Conservation (phyloP, 2,329 filamentous ascomycete species). For the Xylariales sp. region DNA sequence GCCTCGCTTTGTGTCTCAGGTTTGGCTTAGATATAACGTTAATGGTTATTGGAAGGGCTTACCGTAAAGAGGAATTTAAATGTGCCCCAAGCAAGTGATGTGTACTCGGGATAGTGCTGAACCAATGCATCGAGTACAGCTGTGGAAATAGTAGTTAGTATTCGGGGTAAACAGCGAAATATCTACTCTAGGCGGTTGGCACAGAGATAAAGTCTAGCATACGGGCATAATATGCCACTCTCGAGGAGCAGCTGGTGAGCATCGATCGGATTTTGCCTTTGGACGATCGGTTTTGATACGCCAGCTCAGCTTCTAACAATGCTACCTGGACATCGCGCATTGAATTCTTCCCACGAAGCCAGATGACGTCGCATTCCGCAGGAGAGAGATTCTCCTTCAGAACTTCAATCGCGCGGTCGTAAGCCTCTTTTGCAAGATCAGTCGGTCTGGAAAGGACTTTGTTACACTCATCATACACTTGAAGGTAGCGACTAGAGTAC, state of each 20-base stretch:
- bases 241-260: not conserved
- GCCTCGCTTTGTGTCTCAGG: too few species aligned
- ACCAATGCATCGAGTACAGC: slow-evolving; percentile 4
- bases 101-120: slow-evolving; percentile 8
- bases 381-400: slow-evolving; percentile 3
- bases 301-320: not conserved
- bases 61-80: slow-evolving; percentile 8
- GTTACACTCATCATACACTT: not conserved
- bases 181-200: not conserved
- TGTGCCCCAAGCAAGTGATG: slow-evolving; percentile 2
- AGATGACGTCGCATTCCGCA: not conserved
- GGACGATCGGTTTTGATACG: not conserved
- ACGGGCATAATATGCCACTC: slow-evolving; percentile 2
- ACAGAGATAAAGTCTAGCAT: not conserved
- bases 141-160: not conserved
- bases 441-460: not conserved
- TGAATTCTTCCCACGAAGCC: not conserved
- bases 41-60: not conserved
- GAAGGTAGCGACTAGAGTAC: not conserved
- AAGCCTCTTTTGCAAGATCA: slow-evolving; percentile 1
- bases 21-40: too few species aligned
- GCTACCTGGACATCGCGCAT: slow-evolving; percentile 3
- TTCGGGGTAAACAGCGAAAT: not conserved
- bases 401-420: not conserved
- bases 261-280: not conserved